Conservation (phyloP, 2,329 filamentous ascomycete species). For the Pyrenochaeta sp. region DNA sequence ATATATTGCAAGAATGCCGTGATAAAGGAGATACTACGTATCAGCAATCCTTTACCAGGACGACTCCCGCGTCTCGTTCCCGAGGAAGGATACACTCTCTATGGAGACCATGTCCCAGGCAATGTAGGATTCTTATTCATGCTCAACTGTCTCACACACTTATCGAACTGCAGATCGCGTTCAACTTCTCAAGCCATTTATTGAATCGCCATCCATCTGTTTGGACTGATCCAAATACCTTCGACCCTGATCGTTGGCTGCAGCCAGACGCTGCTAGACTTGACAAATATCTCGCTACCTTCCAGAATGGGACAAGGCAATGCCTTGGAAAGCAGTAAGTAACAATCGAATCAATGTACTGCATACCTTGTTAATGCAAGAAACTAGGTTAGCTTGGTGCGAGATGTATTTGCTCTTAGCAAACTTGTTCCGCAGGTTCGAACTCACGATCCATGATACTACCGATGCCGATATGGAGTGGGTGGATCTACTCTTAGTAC, state of each 20-base stretch:
- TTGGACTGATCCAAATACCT: slow-evolving; percentile 5
- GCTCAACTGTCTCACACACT: too few species aligned
- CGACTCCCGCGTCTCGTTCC: slow-evolving; percentile 10
- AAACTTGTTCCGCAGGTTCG: slow-evolving; percentile 10
- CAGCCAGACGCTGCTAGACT: slow-evolving; percentile 2
- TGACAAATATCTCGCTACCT: slow-evolving; percentile 17
- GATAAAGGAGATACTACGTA: slow-evolving; percentile 14
- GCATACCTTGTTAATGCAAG: too few species aligned
- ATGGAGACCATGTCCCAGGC: slow-evolving; percentile 7
- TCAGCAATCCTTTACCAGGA: slow-evolving; percentile 11
- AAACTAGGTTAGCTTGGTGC: slow-evolving; percentile 11
- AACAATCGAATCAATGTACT: background rate
- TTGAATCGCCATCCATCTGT: slow-evolving; percentile 12
- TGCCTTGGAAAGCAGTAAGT: slow-evolving; percentile 18
- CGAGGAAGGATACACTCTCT: slow-evolving; percentile 9
- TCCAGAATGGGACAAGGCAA: slow-evolving; percentile 12
- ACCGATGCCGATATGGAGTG: slow-evolving; percentile 14
- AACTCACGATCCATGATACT: slow-evolving; percentile 9
- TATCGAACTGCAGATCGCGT: slow-evolving; percentile 3
- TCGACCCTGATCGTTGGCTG: slow-evolving; percentile 13
- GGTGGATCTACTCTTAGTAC: slow-evolving; percentile 10
- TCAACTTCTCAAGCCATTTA: slow-evolving; percentile 14
- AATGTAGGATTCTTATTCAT: too few species aligned
- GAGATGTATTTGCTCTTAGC: slow-evolving; percentile 13
- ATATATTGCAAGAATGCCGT: slow-evolving; percentile 9